phyloP scores from a whole-genome alignment of 2,329 filamentous ascomycete genomes.

The Dactylonectria macrodidyma region DNA sequence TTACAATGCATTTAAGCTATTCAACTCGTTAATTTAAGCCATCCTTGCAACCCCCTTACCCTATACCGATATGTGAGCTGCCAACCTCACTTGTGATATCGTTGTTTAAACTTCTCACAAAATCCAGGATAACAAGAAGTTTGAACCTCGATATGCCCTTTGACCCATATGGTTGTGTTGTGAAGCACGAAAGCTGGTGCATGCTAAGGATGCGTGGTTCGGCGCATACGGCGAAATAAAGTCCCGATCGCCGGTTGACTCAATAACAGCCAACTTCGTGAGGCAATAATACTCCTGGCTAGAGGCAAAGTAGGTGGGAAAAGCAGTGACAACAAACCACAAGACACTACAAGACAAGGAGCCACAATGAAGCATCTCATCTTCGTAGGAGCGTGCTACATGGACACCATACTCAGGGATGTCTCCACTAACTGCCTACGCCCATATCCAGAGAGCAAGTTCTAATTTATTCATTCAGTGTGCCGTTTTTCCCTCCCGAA shows the following conservation, averaged over 20 bases:
- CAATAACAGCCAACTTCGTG: no score
- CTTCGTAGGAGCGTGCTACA: constrained; percentile 77
- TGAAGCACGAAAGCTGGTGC: no score
- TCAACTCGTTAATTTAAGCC: no score
- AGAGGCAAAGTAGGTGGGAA: not conserved
- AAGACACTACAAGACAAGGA: not conserved
- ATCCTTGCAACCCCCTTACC: no score
- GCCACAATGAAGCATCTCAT: constrained; percentile 69
- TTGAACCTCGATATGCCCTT: no score
- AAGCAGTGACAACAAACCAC: not conserved
- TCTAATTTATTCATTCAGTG: constrained; percentile 58
- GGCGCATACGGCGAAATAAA: constrained; percentile 11
- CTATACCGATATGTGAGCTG: no score
- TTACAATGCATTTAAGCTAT: no score
- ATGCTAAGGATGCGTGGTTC: not conserved
- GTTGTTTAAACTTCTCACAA: no score
- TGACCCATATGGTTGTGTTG: not conserved
- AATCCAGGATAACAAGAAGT: no score
- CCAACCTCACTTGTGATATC: no score
- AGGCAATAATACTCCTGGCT: not conserved
- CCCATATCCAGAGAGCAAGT: constrained; percentile 3
- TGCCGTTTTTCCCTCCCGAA: constrained; percentile 77
- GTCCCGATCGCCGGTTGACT: constrained; percentile 7
- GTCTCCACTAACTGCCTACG: constrained; percentile 44
- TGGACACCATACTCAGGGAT: constrained; percentile 79